A percentile compares a stretch with the other conserved stretches of the same genome.
phyloP scores from a whole-genome alignment of 495 filamentous ascomycete species.

The Penicillium lividum region DNA sequence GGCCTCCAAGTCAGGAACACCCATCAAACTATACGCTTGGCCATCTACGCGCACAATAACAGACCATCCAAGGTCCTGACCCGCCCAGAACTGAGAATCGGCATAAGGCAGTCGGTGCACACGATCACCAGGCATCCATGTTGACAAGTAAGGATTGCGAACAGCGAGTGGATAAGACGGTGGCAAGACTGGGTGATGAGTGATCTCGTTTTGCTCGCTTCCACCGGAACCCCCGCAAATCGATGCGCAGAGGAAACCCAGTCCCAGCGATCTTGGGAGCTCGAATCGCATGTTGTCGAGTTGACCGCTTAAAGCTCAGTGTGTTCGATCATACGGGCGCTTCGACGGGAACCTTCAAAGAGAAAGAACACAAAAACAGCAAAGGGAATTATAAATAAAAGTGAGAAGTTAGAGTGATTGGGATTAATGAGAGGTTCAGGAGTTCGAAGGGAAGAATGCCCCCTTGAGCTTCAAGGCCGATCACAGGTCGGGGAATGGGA shows the following conservation, averaged over 20 bases:
- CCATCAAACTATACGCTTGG: constrained; percentile 50
- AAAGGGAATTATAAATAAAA: not conserved
- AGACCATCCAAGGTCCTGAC: constrained; percentile 48
- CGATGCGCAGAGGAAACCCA: constrained; percentile 29
- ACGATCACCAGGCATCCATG: constrained; percentile 49
- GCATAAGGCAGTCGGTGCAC: constrained; percentile 40
- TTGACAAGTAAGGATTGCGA: constrained; percentile 46
- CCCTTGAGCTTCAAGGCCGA: constrained; percentile 7
- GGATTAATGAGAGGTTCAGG: not conserved
- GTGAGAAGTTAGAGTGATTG: not conserved
- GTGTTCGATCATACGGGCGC: not conserved
- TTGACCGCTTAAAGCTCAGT: not conserved
- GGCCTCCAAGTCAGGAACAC: constrained; percentile 31
- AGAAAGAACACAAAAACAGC: not conserved
- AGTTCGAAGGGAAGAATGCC: not conserved
- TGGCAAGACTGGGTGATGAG: constrained; percentile 34
- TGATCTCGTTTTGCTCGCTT: constrained; percentile 14
- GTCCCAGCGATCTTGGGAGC: constrained; percentile 21
- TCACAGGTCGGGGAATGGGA: constrained; percentile 7
- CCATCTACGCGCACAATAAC: constrained; percentile 51
- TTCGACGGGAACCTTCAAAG: not conserved
- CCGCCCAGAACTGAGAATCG: constrained; percentile 52
- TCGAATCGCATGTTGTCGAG: constrained; percentile 27
- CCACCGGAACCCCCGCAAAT: constrained; percentile 19
- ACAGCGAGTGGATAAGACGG: constrained; percentile 53